phyloP scores from a whole-genome alignment of 2,329 filamentous ascomycete genomes.

The Emmonsiellopsis sp. region DNA sequence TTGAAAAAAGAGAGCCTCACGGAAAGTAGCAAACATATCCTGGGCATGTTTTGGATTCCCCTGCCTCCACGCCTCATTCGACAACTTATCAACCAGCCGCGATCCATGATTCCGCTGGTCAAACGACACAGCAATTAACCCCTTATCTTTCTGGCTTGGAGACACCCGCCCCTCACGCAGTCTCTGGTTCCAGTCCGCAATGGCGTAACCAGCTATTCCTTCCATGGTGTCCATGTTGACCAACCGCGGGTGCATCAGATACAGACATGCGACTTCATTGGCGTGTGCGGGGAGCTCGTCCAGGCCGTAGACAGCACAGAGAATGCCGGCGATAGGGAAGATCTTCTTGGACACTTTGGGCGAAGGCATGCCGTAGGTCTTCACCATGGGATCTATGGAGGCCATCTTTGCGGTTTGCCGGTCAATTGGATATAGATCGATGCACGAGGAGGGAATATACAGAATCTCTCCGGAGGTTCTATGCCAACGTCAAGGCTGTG shows the following conservation, averaged over 20 bases:
- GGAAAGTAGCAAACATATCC: slow-evolving; percentile 80
- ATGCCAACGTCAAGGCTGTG: too few relatives aligned
- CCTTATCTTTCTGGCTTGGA: slow-evolving; percentile 32
- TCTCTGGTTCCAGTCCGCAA: slow-evolving; percentile 58
- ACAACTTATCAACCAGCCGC: slow-evolving; percentile 54
- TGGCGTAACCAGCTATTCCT: slow-evolving; percentile 58
- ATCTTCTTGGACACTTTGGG: slow-evolving; percentile 52
- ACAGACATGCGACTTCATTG: slow-evolving; percentile 63
- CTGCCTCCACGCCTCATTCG: slow-evolving; percentile 69
- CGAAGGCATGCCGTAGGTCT: slow-evolving; percentile 14
- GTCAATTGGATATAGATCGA: not conserved
- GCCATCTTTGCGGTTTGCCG: slow-evolving; percentile 19
- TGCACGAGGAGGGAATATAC: not conserved
- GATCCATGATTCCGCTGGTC: slow-evolving; percentile 91
- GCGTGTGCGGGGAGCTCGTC: slow-evolving; percentile 56
- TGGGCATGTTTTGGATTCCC: slow-evolving; percentile 76
- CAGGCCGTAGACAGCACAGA: slow-evolving; percentile 73
- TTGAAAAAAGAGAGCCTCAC: slow-evolving; percentile 33
- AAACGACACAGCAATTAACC: slow-evolving; percentile 73
- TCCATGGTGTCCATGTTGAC: slow-evolving; percentile 65
- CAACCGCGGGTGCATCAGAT: slow-evolving; percentile 78
- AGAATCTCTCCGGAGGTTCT: too few relatives aligned
- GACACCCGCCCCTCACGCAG: slow-evolving; percentile 22
- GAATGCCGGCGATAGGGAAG: slow-evolving; percentile 66
- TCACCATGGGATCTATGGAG: slow-evolving; percentile 25